These are phyloP conservation scores for Sophora flavescens DNA, from an alignment of 306 rosid species.

Conservation along the genomic window DNA sequence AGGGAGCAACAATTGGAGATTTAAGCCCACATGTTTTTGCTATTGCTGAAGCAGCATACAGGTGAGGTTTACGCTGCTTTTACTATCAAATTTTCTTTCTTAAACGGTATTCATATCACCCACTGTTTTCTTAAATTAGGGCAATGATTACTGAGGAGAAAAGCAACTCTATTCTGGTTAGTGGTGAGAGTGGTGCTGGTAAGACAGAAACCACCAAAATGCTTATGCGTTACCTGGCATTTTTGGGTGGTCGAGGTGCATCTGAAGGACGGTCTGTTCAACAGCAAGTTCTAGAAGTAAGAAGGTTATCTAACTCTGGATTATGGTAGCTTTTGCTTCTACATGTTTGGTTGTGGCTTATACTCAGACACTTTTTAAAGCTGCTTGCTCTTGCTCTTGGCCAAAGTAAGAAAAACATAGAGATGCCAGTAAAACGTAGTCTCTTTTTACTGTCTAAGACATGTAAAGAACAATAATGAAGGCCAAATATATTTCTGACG, in stretches of 20 bases:
- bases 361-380: constrained; percentile 36
- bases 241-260: constrained; percentile 78
- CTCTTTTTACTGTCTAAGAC: not conserved
- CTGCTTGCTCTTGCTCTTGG: constrained; percentile 42
- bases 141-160: constrained; percentile 82
- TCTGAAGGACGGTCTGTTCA: constrained; percentile 83
- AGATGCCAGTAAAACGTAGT: constrained; percentile 30
- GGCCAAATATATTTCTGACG: constrained; percentile 27
- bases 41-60: constrained; percentile 84
- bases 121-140: constrained; percentile 58
- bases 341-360: constrained; percentile 37
- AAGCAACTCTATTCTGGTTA: constrained; percentile 89
- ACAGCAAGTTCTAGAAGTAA: constrained; percentile 91
- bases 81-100: constrained; percentile 40
- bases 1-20: constrained; percentile 65
- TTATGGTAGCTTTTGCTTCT: constrained; percentile 47
- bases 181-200: constrained; percentile 98
- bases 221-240: constrained; percentile 95
- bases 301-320: constrained; percentile 53
- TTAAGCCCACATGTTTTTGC: constrained; percentile 93
- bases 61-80: constrained; percentile 63
- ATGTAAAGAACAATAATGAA: constrained; percentile 26
- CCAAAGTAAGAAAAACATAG: constrained; percentile 29
- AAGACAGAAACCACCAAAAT: constrained; percentile 96
- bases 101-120: constrained; percentile 41